Evolutionary conservation across 2,329 filamentous ascomycete species (phyloP).

Genomic region (Xylaria sp.): DNA sequence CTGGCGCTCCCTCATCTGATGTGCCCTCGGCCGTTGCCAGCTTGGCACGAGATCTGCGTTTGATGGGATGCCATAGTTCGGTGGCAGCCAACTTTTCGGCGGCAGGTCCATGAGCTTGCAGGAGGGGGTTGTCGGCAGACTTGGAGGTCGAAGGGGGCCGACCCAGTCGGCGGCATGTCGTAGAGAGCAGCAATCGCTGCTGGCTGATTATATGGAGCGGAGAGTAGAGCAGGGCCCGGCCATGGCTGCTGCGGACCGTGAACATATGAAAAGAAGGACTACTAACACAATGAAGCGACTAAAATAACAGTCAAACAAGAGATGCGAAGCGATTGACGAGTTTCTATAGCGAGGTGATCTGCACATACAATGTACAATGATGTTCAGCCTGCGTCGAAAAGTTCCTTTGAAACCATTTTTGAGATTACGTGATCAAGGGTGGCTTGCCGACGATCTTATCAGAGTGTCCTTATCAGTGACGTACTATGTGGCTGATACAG

Average conservation of each 20-base stretch:
- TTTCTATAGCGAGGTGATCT: no score
- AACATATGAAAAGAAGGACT: slow-evolving; percentile 44
- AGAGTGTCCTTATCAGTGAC: not conserved
- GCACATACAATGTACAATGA: not conserved
- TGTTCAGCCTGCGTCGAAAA: not conserved
- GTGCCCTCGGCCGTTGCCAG: not conserved
- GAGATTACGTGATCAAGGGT: not conserved
- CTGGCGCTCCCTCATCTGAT: not conserved
- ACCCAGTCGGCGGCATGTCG: slow-evolving; percentile 28
- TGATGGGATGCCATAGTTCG: slow-evolving; percentile 34
- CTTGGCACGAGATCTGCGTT: not conserved
- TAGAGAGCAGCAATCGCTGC: slow-evolving; percentile 21
- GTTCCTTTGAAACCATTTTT: not conserved
- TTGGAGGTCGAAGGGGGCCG: slow-evolving; percentile 3
- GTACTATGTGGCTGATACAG: not conserved
- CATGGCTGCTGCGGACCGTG: slow-evolving; percentile 40
- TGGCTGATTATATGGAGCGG: slow-evolving; percentile 25
- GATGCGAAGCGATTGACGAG: no score
- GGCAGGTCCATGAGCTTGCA: slow-evolving; percentile 29
- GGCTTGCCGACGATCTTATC: not conserved
- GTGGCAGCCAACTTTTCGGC: slow-evolving; percentile 43
- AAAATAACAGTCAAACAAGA: not conserved
- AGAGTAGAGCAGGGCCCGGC: slow-evolving; percentile 38
- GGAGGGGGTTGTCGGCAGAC: slow-evolving; percentile 14
- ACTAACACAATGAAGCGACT: not conserved